A percentile compares a stretch with the other conserved stretches of the same genome.
Conservation (phyloP, 1,139 yeast species). For the Saccharomyces uvarum region DNA sequence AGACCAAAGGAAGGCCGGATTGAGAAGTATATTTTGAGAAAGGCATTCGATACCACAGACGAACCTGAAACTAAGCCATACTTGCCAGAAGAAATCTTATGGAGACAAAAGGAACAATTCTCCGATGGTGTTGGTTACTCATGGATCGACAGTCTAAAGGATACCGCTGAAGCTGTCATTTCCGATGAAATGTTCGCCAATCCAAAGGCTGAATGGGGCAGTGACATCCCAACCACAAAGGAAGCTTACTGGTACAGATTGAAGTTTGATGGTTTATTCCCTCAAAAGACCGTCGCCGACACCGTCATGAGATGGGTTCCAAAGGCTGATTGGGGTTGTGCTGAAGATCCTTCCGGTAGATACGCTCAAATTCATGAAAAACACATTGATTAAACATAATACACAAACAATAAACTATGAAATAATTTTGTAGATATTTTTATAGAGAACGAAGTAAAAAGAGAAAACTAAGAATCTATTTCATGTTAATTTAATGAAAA, state of each 20-base stretch:
- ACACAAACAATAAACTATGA: constrained; percentile 3
- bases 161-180: constrained; percentile 79
- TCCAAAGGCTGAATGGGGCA: constrained; percentile 95
- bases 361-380: constrained; percentile 81
- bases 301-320: constrained; percentile 99
- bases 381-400: constrained; percentile 35
- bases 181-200: constrained; percentile 81
- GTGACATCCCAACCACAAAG: constrained; percentile 88
- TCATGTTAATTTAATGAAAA: background rate
- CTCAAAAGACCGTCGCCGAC: constrained; percentile 81
- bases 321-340: constrained; percentile 99
- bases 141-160: constrained; percentile 97
- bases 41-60: constrained; percentile 87
- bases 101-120: constrained; percentile 99
- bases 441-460: background rate
- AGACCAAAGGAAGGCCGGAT: constrained; percentile 59
- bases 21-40: constrained; percentile 90
- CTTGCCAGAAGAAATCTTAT: constrained; percentile 89
- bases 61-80: constrained; percentile 65
- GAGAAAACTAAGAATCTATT: background rate
- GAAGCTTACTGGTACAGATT: constrained; percentile 99
- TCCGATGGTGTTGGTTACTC: constrained; percentile 99
- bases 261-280: constrained; percentile 88
- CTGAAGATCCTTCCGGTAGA: constrained; percentile 96
- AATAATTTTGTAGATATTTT: background rate